Base-by-base conservation (phyloP, 1,284 basidiomycete genomes). In the Pascua sp. region DNA sequence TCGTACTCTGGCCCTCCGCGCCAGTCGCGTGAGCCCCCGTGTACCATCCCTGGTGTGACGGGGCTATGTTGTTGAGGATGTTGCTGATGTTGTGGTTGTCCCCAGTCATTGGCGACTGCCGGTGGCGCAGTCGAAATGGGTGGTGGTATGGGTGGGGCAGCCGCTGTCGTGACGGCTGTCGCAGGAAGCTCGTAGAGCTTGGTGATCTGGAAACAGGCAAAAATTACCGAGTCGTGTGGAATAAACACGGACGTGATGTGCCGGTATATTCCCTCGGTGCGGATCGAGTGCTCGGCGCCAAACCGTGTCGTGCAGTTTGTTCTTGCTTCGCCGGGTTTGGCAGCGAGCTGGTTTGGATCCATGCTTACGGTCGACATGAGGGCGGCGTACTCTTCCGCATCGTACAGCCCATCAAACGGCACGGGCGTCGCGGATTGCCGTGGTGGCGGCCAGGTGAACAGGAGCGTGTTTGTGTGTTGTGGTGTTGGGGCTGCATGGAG, bases 281-380 rank as follows among this genome's bases (percentile, higher is more conserved):
- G 77, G 49, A 82, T 77, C 5, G 85, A 83, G 80, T 93, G 90
- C 66, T 85, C 83, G 47, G 89, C 88, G 71, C 90, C 87, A 80
- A 90, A 96, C 60, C 95, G 83, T 67, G 90, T 84, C 57, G 93
- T 97, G 75, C 94, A 98, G 77, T 87, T 93, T 48, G 94, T 97
- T 77, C 89, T 88, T 44, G 88, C 86, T 68, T 88, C 86, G 63
- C 82, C 85, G 2, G 73, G 66, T 36, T 71, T 63, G 39, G 69
- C 52, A 16, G 66, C 70, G 5, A 67, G 81, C 80, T 72, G 81
- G 76, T 58, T 80, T 70, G 71, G 69, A 63, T 75, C 78, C 77
- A 90, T 85, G 68, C 88, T 83, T 32, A 94, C 88, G 53, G 87
- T 86, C 57, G 86, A 85, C 49, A 89, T 90, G 52, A 96, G 82